Base-by-base conservation (phyloP, 108 stramenopile species). In the Cyclostephanos tholiformis region DNA sequence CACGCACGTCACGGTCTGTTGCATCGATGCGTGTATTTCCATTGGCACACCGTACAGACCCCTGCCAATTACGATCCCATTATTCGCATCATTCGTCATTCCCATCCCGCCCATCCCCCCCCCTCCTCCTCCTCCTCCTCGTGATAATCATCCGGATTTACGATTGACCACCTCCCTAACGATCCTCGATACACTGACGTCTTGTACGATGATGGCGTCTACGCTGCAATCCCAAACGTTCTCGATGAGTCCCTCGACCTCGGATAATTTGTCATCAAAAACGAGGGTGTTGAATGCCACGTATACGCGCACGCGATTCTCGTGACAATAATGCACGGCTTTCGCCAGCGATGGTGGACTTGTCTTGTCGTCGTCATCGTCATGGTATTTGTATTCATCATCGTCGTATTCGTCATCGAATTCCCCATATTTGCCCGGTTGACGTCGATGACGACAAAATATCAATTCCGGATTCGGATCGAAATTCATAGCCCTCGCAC, bases 161-260 rank as follows among this genome's bases (percentile, higher is more conserved):
- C 35, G 6, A 66, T 71, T 62, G 29, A 83, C 73, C 36, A 92
- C 83, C 46, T 53, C 61, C 30, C 63, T 71, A 2, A 78, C 88
- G 44, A 88, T 60, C 58, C 65, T 59, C 16, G 83, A 63, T 11
- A 92, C 70, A n/a, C 87, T 87, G 41, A 87, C 26, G 77, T 92
- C 91, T 64, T 92, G 91, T n/a, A 89, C 85, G 66, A 92, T 92
- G 13, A 92, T 69, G 27, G 91, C 91, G 71, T 92, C 91, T 14
- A 90, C 91, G 26, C 84, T 65, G 25, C 89, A 86, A 17, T 63
- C 62, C 58, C 75, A 79, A 35, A 79, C 74, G 6, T 65, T 52
- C 52, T 73, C 73, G 26, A 92, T 75, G 60, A 87, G 72, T 1
- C 65, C 58, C 65, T 82, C 74, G 14, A 90, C 83, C 63, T 89